phyloP scores from a whole-genome alignment of 495 filamentous ascomycete species.

The Tuber microsphaerosporum region DNA sequence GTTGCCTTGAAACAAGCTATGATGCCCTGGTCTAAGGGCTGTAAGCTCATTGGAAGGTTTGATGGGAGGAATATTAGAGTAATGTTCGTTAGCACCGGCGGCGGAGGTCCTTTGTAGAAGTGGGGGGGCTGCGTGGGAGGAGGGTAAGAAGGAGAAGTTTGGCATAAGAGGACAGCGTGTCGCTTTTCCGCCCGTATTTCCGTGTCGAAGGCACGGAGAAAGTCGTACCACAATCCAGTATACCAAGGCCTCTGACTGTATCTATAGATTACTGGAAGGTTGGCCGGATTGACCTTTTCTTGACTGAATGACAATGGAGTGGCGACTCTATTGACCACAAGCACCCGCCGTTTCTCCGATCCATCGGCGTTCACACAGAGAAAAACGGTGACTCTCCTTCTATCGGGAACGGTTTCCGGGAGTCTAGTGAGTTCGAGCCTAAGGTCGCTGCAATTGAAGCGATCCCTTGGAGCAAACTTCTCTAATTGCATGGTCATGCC shows the following conservation, averaged over 20 bases:
- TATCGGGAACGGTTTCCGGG: conserved; percentile 21
- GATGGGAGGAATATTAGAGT: conserved; percentile 35
- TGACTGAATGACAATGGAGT: conserved; percentile 25
- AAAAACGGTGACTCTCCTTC: conserved; percentile 25
- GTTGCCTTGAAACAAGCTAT: conserved; percentile 32
- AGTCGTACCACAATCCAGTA: conserved; percentile 37
- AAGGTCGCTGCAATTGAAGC: conserved; percentile 32
- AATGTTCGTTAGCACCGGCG: conserved; percentile 32
- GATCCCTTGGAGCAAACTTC: conserved; percentile 27
- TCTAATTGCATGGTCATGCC: conserved; percentile 19
- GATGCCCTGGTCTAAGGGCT: conserved; percentile 28
- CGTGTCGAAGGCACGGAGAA: conserved; percentile 28
- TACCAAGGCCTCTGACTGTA: conserved; percentile 34
- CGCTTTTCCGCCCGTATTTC: conserved; percentile 30
- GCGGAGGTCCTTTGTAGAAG: conserved; percentile 31
- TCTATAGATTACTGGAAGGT: conserved; percentile 35
- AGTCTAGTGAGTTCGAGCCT: conserved; percentile 27
- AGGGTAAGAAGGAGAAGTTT: conserved; percentile 34
- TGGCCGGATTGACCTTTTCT: conserved; percentile 32
- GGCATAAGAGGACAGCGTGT: conserved; percentile 32
- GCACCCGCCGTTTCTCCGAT: conserved; percentile 31
- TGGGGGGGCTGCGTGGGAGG: conserved; percentile 28
- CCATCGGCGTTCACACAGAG: conserved; percentile 33
- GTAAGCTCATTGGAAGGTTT: conserved; percentile 27
- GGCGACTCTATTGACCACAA: conserved; percentile 26